These are phyloP conservation scores for Curvularia verruculosa DNA, from an alignment of 2,329 filamentous ascomycete genomes.

Conservation along the genomic window DNA sequence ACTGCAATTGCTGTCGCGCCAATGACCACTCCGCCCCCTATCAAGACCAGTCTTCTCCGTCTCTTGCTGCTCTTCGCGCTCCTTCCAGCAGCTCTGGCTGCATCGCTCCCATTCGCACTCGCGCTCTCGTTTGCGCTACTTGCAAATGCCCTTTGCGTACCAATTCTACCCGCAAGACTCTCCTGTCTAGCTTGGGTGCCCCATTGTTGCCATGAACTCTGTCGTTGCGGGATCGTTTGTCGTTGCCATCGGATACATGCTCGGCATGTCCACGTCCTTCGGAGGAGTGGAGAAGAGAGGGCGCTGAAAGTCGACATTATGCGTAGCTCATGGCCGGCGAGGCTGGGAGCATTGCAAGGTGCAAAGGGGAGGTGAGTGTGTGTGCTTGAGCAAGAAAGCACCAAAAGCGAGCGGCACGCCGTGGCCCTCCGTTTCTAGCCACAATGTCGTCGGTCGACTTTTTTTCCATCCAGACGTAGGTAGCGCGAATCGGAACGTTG, in stretches of 20 bases:
- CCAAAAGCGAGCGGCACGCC: slow-evolving; percentile 11
- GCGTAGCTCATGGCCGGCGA: slow-evolving; percentile 26
- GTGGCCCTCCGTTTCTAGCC: slow-evolving; percentile 12
- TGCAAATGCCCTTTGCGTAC: slow-evolving; percentile 18
- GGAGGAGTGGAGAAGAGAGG: slow-evolving; percentile 34
- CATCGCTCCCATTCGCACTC: slow-evolving; percentile 10
- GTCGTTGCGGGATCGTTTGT: slow-evolving; percentile 26
- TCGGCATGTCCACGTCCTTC: slow-evolving; percentile 46
- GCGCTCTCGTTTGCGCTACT: slow-evolving; percentile 11
- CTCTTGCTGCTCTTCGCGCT: slow-evolving; percentile 31
- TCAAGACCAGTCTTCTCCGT: slow-evolving; percentile 34
- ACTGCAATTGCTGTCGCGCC: slow-evolving; percentile 56
- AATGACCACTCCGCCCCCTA: slow-evolving; percentile 39
- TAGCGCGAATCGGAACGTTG: slow-evolving; percentile 20
- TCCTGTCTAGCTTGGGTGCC: slow-evolving; percentile 9
- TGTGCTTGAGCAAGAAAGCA: neutral
- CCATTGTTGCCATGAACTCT: slow-evolving; percentile 27
- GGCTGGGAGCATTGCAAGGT: slow-evolving; percentile 8
- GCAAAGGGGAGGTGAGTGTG: slow-evolving; percentile 7
- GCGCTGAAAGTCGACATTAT: slow-evolving; percentile 39
- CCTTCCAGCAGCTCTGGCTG: slow-evolving; percentile 9
- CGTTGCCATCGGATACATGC: slow-evolving; percentile 40
- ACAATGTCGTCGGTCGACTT: slow-evolving; percentile 23
- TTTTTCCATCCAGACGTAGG: slow-evolving; percentile 20
- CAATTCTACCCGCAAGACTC: slow-evolving; percentile 5